Percentiles rank a stretch among this genome's conserved stretches.
Evolutionary conservation across 1,284 basidiomycete species (phyloP).

Genomic region (Earliella scabrosa): DNA sequence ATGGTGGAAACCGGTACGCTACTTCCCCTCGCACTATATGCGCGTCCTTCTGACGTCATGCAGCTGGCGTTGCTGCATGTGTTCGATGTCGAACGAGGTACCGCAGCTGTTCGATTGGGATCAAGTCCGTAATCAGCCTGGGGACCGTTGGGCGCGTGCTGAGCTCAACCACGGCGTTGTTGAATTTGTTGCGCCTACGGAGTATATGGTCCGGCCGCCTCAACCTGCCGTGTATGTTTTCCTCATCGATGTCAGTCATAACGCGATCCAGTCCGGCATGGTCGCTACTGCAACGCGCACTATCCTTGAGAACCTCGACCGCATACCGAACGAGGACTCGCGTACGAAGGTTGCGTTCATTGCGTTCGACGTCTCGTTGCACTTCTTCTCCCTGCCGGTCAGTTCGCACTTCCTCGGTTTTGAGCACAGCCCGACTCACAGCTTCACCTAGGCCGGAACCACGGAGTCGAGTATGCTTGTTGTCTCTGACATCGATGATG

Average conservation of each 20-base stretch:
- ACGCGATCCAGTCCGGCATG: conserved; percentile 94
- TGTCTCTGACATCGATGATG: conserved; percentile 95
- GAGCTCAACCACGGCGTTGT: conserved; percentile 95
- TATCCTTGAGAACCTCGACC: conserved; percentile 93
- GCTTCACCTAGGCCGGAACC: conserved; percentile 84
- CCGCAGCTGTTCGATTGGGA: conserved; percentile 99
- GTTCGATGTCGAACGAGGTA: conserved; percentile 98
- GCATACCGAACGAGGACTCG: conserved; percentile 93
- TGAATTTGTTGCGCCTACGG: conserved; percentile 97
- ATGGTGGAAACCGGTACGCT: conserved; percentile 89
- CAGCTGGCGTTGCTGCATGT: conserved; percentile 99
- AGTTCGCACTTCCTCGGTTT: too few species aligned
- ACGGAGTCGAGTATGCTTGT: conserved; percentile 95
- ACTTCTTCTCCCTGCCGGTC: conserved; percentile 94
- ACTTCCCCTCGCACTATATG: background rate
- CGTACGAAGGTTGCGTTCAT: conserved; percentile 94
- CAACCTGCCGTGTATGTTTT: conserved; percentile 98
- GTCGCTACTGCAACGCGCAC: conserved; percentile 97
- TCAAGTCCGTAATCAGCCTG: conserved; percentile 90
- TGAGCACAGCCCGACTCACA: too few species aligned
- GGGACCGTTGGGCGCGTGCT: conserved; percentile 92
- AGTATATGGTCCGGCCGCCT: conserved; percentile 99
- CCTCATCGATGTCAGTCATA: conserved; percentile 95
- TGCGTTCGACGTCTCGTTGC: conserved; percentile 90
- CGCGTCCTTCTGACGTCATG: conserved; percentile 8